Base-by-base conservation (phyloP, 2,329 filamentous ascomycete genomes). In the Chrysosporium keratinophilum region DNA sequence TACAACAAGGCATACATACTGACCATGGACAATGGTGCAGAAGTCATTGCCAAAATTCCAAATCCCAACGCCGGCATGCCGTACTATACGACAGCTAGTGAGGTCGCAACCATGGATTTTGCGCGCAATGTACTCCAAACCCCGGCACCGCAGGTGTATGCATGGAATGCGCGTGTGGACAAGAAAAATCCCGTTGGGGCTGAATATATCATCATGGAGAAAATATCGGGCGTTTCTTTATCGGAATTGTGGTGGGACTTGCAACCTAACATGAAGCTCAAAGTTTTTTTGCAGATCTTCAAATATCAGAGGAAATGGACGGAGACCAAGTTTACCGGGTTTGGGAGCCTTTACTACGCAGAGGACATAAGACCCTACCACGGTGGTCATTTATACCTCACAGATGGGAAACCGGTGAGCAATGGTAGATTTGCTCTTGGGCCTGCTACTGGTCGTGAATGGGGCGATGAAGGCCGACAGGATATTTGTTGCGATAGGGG, bases 371-470 rank as follows among this genome's bases (percentile, higher is more conserved):
- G 46, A 49, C 3, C 1, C 33, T 31, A 10, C 35, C 44, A 42
- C 33, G 20, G 19, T 9, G 19, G 1, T 14, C 50, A 10, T 50
- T n/a, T 46, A n/a, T 54, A 40, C 14, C 28, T 12, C 12, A 40
- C n/a, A 41, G 34, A 7, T 14, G 47, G 33, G 11, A 37, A 28
- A 20, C 10, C 42, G 9, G 23, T 54, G n/a, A 28, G 1, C n/a
- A 50, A 59, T 52, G 57, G 54, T 1, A 52, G 52, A 33, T 67
- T 66, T 56, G 53, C 51, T 40, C 60, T 66, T 59, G 63, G 65
- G 28, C 64, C 62, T 10, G 49, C 57, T 56, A 61, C 56, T 53
- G 60, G 59, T 34, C 58, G 63, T 35, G 63, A 67, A 54, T 67
- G 62, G 60, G 42, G 28, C 58, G 60, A 65, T 57, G 59, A 47